phyloP scores from a whole-genome alignment of 1,139 yeast species.

The Meyerozyma athensensis region DNA sequence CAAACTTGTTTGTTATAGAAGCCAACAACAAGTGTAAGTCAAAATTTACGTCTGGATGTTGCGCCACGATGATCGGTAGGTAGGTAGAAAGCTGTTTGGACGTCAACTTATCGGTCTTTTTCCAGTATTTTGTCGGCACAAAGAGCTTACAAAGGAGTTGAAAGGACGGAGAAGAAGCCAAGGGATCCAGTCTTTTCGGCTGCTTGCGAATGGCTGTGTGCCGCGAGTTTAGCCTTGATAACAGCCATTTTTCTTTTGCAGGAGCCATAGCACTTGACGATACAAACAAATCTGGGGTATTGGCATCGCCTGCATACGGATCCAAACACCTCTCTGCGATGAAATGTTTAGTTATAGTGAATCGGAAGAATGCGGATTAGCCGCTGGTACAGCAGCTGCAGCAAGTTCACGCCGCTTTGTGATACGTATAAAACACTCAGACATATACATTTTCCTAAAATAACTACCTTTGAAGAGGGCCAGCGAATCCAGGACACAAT shows the following conservation, averaged over 20 bases:
- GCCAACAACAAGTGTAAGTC: constrained; percentile 36
- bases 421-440: constrained; percentile 40
- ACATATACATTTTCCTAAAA: constrained; percentile 60
- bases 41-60: constrained; percentile 22
- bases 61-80: constrained; percentile 22
- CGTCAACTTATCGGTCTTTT: constrained; percentile 23
- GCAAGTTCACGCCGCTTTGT: constrained; percentile 27
- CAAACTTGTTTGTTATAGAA: constrained; percentile 29
- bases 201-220: background rate
- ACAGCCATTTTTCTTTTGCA: background rate
- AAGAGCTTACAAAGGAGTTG: constrained; percentile 30
- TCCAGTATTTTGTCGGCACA: constrained; percentile 29
- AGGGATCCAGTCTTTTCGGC: background rate
- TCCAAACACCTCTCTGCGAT: background rate
- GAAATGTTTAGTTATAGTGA: constrained; percentile 4
- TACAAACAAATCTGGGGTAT: background rate
- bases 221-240: background rate
- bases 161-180: constrained; percentile 22
- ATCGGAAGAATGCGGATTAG: constrained; percentile 4
- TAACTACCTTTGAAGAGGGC: constrained; percentile 55
- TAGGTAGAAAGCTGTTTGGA: constrained; percentile 22
- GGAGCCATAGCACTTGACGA: background rate
- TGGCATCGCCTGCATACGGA: background rate
- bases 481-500: constrained; percentile 56
- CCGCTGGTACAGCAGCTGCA: constrained; percentile 14